Evolutionary conservation across 805 yeast species (phyloP).

Genomic region (Pichia insulana): DNA sequence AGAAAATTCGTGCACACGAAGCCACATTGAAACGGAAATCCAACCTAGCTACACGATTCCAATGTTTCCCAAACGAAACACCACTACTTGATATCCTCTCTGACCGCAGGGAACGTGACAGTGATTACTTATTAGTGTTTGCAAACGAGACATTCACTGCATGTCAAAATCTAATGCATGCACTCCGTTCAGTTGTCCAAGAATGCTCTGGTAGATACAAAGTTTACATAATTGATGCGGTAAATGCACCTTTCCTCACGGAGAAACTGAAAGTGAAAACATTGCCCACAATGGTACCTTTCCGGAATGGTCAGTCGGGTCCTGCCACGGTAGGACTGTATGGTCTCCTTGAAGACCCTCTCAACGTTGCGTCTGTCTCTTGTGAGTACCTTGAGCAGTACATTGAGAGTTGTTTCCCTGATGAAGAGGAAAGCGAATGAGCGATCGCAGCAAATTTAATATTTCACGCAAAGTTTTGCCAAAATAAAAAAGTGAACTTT

Average conservation of each 20-base stretch:
- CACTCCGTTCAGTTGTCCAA: slow-evolving; percentile 19
- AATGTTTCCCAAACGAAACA: not conserved
- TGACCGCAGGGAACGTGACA: not conserved
- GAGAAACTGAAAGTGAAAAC: slow-evolving; percentile 54
- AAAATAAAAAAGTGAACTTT: too few relatives aligned
- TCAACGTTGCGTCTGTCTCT: not conserved
- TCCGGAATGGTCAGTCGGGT: slow-evolving; percentile 49
- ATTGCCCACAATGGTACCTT: slow-evolving; percentile 62
- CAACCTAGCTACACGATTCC: slow-evolving; percentile 22
- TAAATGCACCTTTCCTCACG: slow-evolving; percentile 64
- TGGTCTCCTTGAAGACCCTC: slow-evolving; percentile 30
- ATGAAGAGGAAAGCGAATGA: too few relatives aligned
- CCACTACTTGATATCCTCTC: not conserved
- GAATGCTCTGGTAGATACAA: not conserved
- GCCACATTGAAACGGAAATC: slow-evolving; percentile 34
- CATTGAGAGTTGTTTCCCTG: not conserved
- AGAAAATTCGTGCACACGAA: slow-evolving; percentile 1
- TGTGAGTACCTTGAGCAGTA: not conserved
- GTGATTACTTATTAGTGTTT: slow-evolving; percentile 46
- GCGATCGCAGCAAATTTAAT: too few relatives aligned
- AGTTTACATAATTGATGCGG: slow-evolving; percentile 30
- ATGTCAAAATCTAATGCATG: slow-evolving; percentile 51
- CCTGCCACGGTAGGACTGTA: slow-evolving; percentile 64
- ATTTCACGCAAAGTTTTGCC: too few relatives aligned
- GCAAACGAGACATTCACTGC: slow-evolving; percentile 51